Evolutionary conservation across 352 stramenopile genomes (phyloP).

Genomic region (Globisporangium camurandrum): DNA sequence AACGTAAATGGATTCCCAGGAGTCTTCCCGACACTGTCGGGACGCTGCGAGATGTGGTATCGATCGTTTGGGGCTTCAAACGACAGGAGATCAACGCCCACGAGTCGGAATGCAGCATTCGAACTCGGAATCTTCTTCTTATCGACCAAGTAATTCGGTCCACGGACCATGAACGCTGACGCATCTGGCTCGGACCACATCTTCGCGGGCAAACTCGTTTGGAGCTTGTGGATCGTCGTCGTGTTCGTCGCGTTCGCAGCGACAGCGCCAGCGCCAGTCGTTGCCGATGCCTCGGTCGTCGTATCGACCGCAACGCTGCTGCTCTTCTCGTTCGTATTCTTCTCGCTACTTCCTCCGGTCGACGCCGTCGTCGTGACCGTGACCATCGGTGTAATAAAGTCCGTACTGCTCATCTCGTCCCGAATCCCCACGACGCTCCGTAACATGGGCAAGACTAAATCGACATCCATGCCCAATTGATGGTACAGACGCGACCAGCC

Average conservation of each 20-base stretch:
- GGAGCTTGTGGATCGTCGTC: too few species aligned
- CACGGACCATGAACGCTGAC: slow-evolving; percentile 76
- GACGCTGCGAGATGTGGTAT: slow-evolving; percentile 67
- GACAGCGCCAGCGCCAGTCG: too few species aligned
- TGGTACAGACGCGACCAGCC: slow-evolving; percentile 82
- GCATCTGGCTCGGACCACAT: slow-evolving; percentile 83
- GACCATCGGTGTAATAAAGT: slow-evolving; percentile 85
- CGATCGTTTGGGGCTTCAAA: slow-evolving; percentile 65
- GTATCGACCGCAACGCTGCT: slow-evolving; percentile 12
- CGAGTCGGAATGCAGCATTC: slow-evolving; percentile 65
- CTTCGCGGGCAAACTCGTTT: slow-evolving; percentile 67
- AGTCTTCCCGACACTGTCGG: slow-evolving; percentile 66
- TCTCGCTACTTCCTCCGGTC: neutral
- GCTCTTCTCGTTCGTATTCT: neutral
- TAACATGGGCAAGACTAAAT: slow-evolving; percentile 81
- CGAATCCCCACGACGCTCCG: slow-evolving; percentile 78
- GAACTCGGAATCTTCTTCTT: slow-evolving; percentile 84
- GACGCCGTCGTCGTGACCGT: slow-evolving; percentile 25
- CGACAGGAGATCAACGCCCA: slow-evolving; percentile 75
- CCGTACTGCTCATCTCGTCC: slow-evolving; percentile 72
- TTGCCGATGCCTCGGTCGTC: slow-evolving; percentile 51
- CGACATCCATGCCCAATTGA: slow-evolving; percentile 85
- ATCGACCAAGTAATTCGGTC: slow-evolving; percentile 83
- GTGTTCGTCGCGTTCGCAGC: slow-evolving; percentile 56
- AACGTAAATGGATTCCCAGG: slow-evolving; percentile 83